Evolutionary conservation across 2,329 filamentous ascomycete species (phyloP), one percentile per base, ranked within the genome.

Genomic region (Apiospora arundinis): DNA sequence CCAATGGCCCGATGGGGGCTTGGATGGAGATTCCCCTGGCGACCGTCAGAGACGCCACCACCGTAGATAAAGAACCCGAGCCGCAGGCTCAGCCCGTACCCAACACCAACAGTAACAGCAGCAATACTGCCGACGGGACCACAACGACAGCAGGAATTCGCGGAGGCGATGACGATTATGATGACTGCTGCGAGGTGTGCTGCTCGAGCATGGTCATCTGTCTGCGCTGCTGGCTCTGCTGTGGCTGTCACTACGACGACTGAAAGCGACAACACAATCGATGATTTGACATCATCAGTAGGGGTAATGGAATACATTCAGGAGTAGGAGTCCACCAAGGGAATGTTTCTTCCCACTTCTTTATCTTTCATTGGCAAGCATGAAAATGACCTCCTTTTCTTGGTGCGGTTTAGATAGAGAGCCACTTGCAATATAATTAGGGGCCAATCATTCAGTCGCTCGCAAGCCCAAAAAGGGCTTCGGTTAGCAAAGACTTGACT

Each of bases 171-270:
- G 56, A 63, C 11, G 32, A 14, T 2, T 37, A 63, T 18, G 56
- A 40, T 2, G 56, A 40, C 56, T 63, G 56, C 32, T 63, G 56
- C 56, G 56, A 63, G 18, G 56, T 40, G 56, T 63, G 56, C 32
- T 63, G 56, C 56, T 63, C 56, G 32, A 63, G 32, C 56, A 37
- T 63, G 56, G 56, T 63, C 18, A 63, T 63, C 56, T 63, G 56
- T 4, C 56, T 63, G 21, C 56, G 56, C 8, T 63, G 56, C 56
- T 63, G 56, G 56, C 56, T 63, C 32, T 63, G 56, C 56, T 63
- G 56, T 9, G 56, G 56, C 9, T 63, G 56, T 40, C 56, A 63
- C 18, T 63, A 63, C 16, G 56, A 63, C 32, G 56, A 63, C 28
- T 60, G 6, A 60, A 8, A 42, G 40, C 40, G 9, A 42, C 9